Base-by-base conservation (phyloP, 257 asterid genomes). In the Scutellaria barbata region DNA sequence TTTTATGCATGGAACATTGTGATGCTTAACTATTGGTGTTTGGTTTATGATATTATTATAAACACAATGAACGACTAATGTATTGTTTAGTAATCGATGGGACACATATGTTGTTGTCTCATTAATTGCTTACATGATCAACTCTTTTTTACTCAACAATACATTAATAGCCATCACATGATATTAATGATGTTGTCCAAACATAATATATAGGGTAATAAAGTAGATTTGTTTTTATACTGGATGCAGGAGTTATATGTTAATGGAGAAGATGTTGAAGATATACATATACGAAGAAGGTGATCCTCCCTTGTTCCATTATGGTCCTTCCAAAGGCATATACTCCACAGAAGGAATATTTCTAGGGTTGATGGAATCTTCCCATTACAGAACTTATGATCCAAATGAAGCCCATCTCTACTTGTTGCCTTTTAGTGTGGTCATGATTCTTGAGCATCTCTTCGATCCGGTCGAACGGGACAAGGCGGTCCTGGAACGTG, bases 371-470 rank as follows among this genome's bases (percentile, higher is more conserved):
- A 70, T 87, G 3, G 96, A 86, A 22, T 73, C 84, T 35, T 18
- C 14, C 1, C 73, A 66, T 1, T 72, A 77, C 6, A 67, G 84
- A 41, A 88, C 92, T 5, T 25, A 47, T 0, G 76, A 90, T 59
- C 92, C 96, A 13, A 60, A 83, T n/a, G 70, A 71, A 76, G 92
- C 95, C 54, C 89, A 84, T 50, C 86, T 81, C 7, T 88, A 81
- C 47, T 86, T 90, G 71, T 84, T 88, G 62, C 96, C 95, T 3
- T 90, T 86, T 60, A 90, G 95, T 55, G 96, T 88, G 7, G 95
- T 77, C 5, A 86, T 80, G 95, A 90, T 90, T 42, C 72, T 87
- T 9, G 67, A 85, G 6, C 70, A 81, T 80, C 76, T 89, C 5
- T 89, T 85, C 10, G 80, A 87, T 60, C 95, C 95, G 0, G 50